Conservation (phyloP, 1,139 yeast genomes). For the Candida glucosophila region DNA sequence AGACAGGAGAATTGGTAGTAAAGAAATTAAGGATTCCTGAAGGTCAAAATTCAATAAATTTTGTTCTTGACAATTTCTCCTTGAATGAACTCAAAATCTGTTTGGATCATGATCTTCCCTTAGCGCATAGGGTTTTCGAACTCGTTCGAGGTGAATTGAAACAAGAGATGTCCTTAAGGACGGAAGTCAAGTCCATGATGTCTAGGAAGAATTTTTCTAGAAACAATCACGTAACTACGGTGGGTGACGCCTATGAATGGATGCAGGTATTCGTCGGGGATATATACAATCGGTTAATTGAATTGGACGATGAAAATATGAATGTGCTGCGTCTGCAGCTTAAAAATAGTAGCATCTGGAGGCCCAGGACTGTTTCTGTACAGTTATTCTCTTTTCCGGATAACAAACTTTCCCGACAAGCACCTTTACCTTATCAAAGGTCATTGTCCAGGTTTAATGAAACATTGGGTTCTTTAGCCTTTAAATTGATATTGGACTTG, state of each 20-base stretch:
- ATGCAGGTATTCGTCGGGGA: slow-evolving; percentile 78
- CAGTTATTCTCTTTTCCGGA: slow-evolving; percentile 15
- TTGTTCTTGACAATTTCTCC: slow-evolving; percentile 39
- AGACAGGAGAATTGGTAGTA: slow-evolving; percentile 58
- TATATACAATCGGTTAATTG: slow-evolving; percentile 58
- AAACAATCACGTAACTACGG: slow-evolving; percentile 40
- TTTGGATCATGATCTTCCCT: slow-evolving; percentile 28
- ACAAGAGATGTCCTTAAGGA: slow-evolving; percentile 46
- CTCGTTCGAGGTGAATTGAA: slow-evolving; percentile 57
- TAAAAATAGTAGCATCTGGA: no score
- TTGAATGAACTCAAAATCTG: slow-evolving; percentile 23
- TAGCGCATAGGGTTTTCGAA: slow-evolving; percentile 44
- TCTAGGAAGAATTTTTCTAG: slow-evolving; percentile 71
- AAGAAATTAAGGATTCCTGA: slow-evolving; percentile 36
- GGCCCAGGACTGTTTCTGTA: slow-evolving; percentile 48
- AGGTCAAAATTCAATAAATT: slow-evolving; percentile 28
- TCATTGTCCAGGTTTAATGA: slow-evolving; percentile 31
- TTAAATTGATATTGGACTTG: slow-evolving; percentile 22
- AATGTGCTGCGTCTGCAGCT: no score
- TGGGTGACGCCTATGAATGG: slow-evolving; percentile 69
- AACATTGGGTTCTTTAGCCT: slow-evolving; percentile 19
- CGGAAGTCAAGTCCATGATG: slow-evolving; percentile 77
- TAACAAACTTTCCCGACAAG: slow-evolving; percentile 35
- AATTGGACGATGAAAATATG: slow-evolving; percentile 63
- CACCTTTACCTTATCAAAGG: slow-evolving; percentile 30